Evolutionary conservation across 306 rosid species (phyloP), one percentile per base, ranked within the genome.

Genomic region (Acmispon strigosus): DNA sequence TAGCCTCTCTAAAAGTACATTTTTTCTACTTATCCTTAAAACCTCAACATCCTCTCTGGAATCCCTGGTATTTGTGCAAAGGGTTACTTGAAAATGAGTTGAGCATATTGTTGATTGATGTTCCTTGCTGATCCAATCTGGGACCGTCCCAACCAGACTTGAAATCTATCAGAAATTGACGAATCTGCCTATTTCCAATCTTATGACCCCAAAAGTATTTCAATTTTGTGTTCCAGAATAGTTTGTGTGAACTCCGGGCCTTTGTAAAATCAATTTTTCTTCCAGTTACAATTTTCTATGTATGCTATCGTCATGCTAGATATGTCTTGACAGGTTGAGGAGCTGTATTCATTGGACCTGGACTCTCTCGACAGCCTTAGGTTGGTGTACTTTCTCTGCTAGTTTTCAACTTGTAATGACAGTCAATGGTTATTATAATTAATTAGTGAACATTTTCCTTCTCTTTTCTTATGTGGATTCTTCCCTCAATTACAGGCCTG

Each of bases 321-420:
- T 75, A 11, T 64, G 51, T 66, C 41, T 76, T 84, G 83, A 72
- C 87, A 94, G 99, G 99, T 94, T 49, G 99, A 94, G 82, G 97
- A 94, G 77, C 78, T 94, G 41, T 94, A 94, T 79, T 94, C 99
- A 2, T 76, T 94, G 84, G 97, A 94, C 80, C 54, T 75, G 22
- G 96, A 94, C 53, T 81, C 96, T 65, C 92, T 94, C 59, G 79
- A 89, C 84, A 89, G 76, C 80, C 88, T 94, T 66, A 91, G 92
- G 99, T 89, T 14, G n/a, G 83, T 79, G 58, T 32, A 67, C 72
- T 13, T 12, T 66, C 29, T 61, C 59, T 19, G 20, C 17, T 6
- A 41, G 60, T 50, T 39, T 73, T 66, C 68, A 69, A 79, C 54
- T 39, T 80, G 27, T 76, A 37, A 47, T 68, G 67, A 37, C 69